phyloP scores from a whole-genome alignment of 768 basidiomycete species.

The Trametes sanguinea region DNA sequence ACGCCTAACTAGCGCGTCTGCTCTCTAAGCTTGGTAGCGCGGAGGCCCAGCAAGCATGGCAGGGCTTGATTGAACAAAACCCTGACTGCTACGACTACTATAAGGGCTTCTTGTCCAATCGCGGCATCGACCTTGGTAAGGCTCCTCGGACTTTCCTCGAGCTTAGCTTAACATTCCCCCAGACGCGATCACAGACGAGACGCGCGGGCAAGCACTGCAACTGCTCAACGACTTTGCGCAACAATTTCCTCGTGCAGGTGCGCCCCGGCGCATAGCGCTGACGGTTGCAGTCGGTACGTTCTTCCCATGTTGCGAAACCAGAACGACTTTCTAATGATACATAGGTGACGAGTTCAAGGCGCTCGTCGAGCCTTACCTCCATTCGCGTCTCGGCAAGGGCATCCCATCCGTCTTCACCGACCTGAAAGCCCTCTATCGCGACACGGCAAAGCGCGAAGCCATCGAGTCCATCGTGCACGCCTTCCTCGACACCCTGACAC shows the following conservation, averaged over 20 bases:
- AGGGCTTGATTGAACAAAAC: slow-evolving; percentile 79
- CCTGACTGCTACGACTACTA: slow-evolving; percentile 84
- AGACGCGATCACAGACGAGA: slow-evolving; percentile 51
- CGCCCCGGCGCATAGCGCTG: slow-evolving; percentile 75
- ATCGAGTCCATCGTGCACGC: slow-evolving; percentile 73
- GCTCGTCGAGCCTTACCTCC: slow-evolving; percentile 67
- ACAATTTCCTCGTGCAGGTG: slow-evolving; percentile 66
- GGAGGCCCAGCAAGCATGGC: slow-evolving; percentile 83
- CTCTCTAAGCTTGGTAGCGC: slow-evolving; percentile 64
- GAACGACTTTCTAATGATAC: background rate
- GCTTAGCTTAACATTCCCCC: background rate
- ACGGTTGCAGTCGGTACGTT: slow-evolving; percentile 54
- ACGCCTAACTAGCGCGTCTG: slow-evolving; percentile 60
- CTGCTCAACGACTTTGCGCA: slow-evolving; percentile 60
- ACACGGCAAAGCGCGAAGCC: slow-evolving; percentile 59
- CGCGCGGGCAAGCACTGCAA: slow-evolving; percentile 52
- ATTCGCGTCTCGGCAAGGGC: slow-evolving; percentile 73
- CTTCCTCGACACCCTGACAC: slow-evolving; percentile 39
- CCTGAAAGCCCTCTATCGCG: slow-evolving; percentile 78
- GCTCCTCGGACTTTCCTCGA: background rate
- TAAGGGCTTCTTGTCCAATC: slow-evolving; percentile 64
- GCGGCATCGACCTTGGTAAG: slow-evolving; percentile 68
- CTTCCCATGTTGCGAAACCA: too few species aligned
- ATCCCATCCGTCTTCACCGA: slow-evolving; percentile 93
- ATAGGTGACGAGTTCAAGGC: slow-evolving; percentile 68